Conservation (phyloP, 179 eudicot genomes). For the Silene coronaria region DNA sequence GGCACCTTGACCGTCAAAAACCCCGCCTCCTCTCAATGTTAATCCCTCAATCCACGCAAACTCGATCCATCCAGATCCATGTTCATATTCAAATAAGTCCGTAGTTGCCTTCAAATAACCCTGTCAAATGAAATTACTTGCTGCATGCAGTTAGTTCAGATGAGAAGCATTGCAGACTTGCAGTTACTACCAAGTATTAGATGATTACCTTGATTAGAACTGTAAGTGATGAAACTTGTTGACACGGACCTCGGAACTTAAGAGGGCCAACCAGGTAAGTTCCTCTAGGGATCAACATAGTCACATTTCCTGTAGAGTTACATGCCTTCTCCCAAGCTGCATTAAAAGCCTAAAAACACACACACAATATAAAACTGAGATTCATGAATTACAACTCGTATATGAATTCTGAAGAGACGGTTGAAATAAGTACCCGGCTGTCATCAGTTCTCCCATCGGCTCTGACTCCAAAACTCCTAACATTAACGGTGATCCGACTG, state of each 20-base stretch:
- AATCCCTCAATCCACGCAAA: slow-evolving; percentile 39
- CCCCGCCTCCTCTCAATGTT: slow-evolving; percentile 35
- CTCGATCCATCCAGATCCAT: slow-evolving; percentile 37
- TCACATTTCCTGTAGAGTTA: slow-evolving; percentile 30
- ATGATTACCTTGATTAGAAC: slow-evolving; percentile 26
- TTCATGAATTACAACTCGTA: neutral
- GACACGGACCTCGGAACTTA: slow-evolving; percentile 37
- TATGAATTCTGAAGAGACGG: too few species aligned
- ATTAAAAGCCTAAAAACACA: slow-evolving; percentile 24
- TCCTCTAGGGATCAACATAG: slow-evolving; percentile 34
- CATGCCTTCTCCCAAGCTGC: slow-evolving; percentile 41
- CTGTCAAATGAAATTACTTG: slow-evolving; percentile 2
- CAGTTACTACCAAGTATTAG: too few species aligned
- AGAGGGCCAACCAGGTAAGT: slow-evolving; percentile 40
- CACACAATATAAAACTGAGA: neutral
- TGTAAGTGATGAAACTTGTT: slow-evolving; percentile 28
- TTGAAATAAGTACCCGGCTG: slow-evolving; percentile 22
- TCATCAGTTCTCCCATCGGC: slow-evolving; percentile 37
- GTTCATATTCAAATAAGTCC: slow-evolving; percentile 25
- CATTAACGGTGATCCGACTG: slow-evolving; percentile 20
- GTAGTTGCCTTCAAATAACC: slow-evolving; percentile 38
- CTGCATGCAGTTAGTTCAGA: too few species aligned
- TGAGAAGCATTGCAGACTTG: too few species aligned
- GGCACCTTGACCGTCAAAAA: slow-evolving; percentile 42
- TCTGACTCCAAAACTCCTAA: slow-evolving; percentile 26